phyloP scores from a whole-genome alignment of 805 yeast species.

The Lipomyces sp. region DNA sequence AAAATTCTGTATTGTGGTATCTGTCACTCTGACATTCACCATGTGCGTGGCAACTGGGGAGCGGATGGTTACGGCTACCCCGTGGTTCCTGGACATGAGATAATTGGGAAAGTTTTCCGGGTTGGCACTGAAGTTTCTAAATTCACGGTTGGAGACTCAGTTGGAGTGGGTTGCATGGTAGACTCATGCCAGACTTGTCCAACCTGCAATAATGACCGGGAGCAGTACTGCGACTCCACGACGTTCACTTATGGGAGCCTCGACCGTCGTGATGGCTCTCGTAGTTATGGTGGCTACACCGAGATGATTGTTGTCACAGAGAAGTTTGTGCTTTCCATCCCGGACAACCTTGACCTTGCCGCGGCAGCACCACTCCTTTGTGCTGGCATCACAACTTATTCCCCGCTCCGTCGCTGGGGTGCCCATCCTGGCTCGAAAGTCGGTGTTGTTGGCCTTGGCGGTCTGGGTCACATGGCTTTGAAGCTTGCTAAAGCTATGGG shows the following conservation, averaged over 20 bases:
- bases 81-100: constrained; percentile 52
- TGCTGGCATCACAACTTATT: constrained; percentile 74
- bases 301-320: constrained; percentile 66
- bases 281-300: constrained; percentile 69
- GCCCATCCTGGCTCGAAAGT: constrained; percentile 57
- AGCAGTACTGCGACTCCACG: constrained; percentile 57
- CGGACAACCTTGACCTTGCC: constrained; percentile 56
- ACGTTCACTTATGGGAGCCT: constrained; percentile 57
- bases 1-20: constrained; percentile 54
- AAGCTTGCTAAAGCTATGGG: constrained; percentile 64
- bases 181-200: constrained; percentile 64
- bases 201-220: constrained; percentile 59
- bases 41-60: constrained; percentile 59
- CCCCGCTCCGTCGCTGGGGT: constrained; percentile 59
- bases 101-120: constrained; percentile 42
- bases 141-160: constrained; percentile 68
- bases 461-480: constrained; percentile 67
- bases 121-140: constrained; percentile 60
- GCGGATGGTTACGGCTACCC: background rate
- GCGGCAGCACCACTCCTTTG: constrained; percentile 74
- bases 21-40: constrained; percentile 64
- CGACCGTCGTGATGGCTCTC: constrained; percentile 62
- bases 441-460: constrained; percentile 68
- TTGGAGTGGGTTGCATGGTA: constrained; percentile 78
- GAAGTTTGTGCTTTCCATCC: constrained; percentile 65